Base-by-base conservation (phyloP, 768 basidiomycete genomes). In the Stropharia rugosoannulata region DNA sequence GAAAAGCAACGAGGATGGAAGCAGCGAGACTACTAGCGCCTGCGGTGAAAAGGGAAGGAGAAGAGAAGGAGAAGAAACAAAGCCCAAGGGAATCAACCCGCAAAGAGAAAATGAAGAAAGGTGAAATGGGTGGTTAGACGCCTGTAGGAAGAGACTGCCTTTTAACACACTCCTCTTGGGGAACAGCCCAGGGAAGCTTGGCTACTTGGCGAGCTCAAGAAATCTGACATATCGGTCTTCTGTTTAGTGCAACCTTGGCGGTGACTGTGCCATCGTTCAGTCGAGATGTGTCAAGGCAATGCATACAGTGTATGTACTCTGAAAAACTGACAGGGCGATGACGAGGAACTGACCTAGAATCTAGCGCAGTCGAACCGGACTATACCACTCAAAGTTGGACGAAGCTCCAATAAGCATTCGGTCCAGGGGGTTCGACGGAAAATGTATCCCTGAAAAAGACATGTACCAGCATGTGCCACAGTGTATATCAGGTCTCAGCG, bases 1-100 rank as follows among this genome's bases (percentile, higher is more conserved):
- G 40, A 29, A 22, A 42, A 40, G 52, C 25, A 42, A 55, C 15
- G 32, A 19, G 35, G 35, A 64, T 55, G 51, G 51, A 51, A 55
- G 62, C 59, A 60, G 61, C 58, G 54, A 48, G 22, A 22, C 22
- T 22, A 22, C 64, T 65, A 60, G 65, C 61, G 63, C 63, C 59
- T 32, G 9, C 29, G 29, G 29, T 7, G 29, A 7, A 10, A 6
- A 32, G 9, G 6, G 29, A 32, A 32, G 29, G 29, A 32, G 9
- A 32, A 6, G 13, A 27, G n/a, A 55, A 57, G 22, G 48, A 58
- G 61, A 46, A 29, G 15, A 51, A 56, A 46, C 6, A 32, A 54
- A 49, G 53, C 57, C 52, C 27, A 45, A 29, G 47, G 51, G 38
- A 47, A 51, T 52, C 52, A 51, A 52, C 43, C 56, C 49, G 32